A percentile compares a stretch with the other conserved stretches of the same genome.
These are phyloP conservation scores for Phialemonium atrogriseum DNA, from an alignment of 2,329 filamentous ascomycete genomes.

Conservation along the genomic window DNA sequence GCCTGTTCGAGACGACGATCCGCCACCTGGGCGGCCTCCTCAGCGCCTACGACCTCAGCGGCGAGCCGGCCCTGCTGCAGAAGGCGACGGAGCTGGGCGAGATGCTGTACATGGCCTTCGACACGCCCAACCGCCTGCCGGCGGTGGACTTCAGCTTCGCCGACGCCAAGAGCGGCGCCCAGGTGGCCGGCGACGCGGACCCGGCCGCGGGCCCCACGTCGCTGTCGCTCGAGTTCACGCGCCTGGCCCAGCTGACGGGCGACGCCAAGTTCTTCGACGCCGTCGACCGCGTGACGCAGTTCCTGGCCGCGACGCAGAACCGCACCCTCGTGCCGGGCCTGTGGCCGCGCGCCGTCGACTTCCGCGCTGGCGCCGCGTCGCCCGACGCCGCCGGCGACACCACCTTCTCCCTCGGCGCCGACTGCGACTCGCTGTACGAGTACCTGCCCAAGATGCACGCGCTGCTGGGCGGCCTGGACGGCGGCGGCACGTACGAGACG, in stretches of 20 bases:
- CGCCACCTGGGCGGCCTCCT: constrained; percentile 43
- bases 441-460: constrained; percentile 53
- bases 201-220: constrained; percentile 46
- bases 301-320: constrained; percentile 54
- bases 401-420: constrained; percentile 40
- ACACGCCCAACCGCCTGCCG: constrained; percentile 43
- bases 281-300: constrained; percentile 60
- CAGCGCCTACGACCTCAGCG: constrained; percentile 39
- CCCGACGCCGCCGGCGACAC: constrained; percentile 27
- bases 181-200: constrained; percentile 25
- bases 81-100: constrained; percentile 44
- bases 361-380: too few species aligned
- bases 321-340: constrained; percentile 61
- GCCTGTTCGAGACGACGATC: constrained; percentile 52
- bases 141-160: constrained; percentile 34
- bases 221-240: constrained; percentile 64
- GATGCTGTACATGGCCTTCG: constrained; percentile 41
- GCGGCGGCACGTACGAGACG: constrained; percentile 45
- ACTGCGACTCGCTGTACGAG: constrained; percentile 47
- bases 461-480: constrained; percentile 53
- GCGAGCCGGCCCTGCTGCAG: constrained; percentile 32
- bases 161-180: constrained; percentile 26
- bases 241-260: constrained; percentile 62
- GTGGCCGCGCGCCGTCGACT: constrained; percentile 60
- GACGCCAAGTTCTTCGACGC: constrained; percentile 69